These are phyloP conservation scores for Ulota crispa DNA, from an alignment of 225 moss, liverwort and hornwort species.

Conservation along the genomic window DNA sequence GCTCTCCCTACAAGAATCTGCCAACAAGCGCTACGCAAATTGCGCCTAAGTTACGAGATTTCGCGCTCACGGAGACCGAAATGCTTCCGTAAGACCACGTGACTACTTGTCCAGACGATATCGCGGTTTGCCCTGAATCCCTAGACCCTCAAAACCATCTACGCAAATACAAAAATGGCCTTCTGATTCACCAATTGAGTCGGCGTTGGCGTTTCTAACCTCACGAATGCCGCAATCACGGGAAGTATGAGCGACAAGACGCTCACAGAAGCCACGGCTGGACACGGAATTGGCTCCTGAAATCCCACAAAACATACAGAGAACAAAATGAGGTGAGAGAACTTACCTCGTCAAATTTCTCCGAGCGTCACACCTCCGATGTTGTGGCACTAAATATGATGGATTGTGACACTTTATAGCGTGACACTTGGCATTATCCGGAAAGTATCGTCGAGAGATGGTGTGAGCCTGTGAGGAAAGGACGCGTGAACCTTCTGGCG, in stretches of 20 bases:
- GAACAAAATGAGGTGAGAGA: neutral
- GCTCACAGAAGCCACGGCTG: neutral
- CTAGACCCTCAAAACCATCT: neutral
- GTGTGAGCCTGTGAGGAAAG: neutral
- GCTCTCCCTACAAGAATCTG: neutral
- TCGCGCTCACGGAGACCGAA: neutral
- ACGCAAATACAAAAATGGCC: neutral
- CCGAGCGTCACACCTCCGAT: neutral
- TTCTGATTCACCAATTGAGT: neutral
- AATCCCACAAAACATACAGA: neutral
- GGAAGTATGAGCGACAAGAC: neutral
- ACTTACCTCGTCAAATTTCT: conserved; percentile 6
- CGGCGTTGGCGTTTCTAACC: neutral
- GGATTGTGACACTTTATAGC: neutral
- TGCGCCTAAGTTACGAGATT: neutral
- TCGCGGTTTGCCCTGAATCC: neutral
- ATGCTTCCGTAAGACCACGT: neutral
- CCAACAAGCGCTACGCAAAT: neutral
- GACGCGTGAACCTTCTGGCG: neutral
- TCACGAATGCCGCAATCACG: neutral
- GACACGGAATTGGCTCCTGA: neutral
- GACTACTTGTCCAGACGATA: neutral
- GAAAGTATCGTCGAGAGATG: neutral
- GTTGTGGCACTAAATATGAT: too few species aligned
- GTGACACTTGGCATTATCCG: neutral